phyloP scores from a whole-genome alignment of 257 asterid species.

The Orobanche coerulescens region DNA sequence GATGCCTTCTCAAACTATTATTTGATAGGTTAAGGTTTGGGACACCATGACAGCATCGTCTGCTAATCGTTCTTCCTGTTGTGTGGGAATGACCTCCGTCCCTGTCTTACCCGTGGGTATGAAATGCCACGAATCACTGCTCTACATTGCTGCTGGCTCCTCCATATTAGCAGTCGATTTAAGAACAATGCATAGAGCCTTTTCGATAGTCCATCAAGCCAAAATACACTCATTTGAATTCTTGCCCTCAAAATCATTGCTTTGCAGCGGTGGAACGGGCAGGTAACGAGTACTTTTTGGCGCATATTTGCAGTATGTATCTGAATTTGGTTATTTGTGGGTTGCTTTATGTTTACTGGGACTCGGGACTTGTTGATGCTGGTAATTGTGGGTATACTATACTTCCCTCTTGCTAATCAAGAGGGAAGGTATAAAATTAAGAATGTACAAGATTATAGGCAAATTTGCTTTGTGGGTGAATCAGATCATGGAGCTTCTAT shows the following conservation, averaged over 20 bases:
- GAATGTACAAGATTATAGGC: not conserved
- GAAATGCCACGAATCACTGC: conserved; percentile 65
- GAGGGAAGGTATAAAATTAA: not conserved
- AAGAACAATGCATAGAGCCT: conserved; percentile 61
- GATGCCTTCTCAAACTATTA: conserved; percentile 2
- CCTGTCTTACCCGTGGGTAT: conserved; percentile 52
- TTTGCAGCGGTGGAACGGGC: conserved; percentile 60
- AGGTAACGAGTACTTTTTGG: conserved; percentile 34
- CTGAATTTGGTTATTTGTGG: no score
- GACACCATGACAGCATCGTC: conserved; percentile 59
- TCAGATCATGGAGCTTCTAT: not conserved
- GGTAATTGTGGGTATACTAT: not conserved
- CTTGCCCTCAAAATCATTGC: conserved; percentile 51
- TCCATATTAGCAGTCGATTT: conserved; percentile 58
- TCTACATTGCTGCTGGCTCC: conserved; percentile 63
- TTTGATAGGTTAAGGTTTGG: conserved; percentile 62
- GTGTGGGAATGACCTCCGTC: conserved; percentile 58
- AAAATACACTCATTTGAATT: conserved; percentile 46
- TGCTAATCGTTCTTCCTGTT: conserved; percentile 56
- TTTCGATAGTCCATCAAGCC: conserved; percentile 25
- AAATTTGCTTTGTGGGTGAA: not conserved
- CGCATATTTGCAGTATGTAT: not conserved
- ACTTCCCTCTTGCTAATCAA: not conserved
- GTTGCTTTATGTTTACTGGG: no score
- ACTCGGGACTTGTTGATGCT: not conserved